Evolutionary conservation across 2,329 filamentous ascomycete species (phyloP).

Genomic region (Alternaria incomplexa): DNA sequence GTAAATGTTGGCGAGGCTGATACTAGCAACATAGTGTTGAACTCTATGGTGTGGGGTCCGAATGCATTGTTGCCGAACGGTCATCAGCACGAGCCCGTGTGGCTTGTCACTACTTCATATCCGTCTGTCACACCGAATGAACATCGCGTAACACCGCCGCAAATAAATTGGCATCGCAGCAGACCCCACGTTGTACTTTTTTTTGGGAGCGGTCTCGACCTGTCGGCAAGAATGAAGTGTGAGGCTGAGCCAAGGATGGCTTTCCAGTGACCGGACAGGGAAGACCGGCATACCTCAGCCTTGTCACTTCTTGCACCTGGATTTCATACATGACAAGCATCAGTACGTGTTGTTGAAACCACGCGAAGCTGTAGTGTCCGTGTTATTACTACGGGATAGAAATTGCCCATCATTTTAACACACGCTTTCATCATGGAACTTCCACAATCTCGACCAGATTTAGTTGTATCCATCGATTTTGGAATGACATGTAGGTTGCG

Average conservation of each 20-base stretch:
- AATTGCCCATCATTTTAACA: background rate
- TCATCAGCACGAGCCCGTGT: background rate
- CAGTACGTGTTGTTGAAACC: background rate
- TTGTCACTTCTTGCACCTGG: too few relatives aligned
- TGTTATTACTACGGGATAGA: too few relatives aligned
- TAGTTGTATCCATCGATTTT: background rate
- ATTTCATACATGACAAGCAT: fast-evolving
- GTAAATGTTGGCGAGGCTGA: background rate
- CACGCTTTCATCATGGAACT: background rate
- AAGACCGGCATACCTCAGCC: background rate
- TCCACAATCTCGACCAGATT: background rate
- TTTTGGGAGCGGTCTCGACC: background rate
- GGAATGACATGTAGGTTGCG: background rate
- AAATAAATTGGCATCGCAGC: background rate
- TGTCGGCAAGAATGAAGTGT: background rate
- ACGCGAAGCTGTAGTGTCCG: fast-evolving
- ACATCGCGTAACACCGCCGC: background rate
- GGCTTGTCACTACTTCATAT: background rate
- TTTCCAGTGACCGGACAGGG: background rate
- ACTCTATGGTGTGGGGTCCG: background rate
- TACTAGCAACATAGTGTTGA: background rate
- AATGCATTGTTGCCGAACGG: background rate
- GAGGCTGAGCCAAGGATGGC: background rate
- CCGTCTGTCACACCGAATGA: background rate
- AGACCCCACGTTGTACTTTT: background rate